Evolutionary conservation across 2,329 filamentous ascomycete genomes (phyloP).

Genomic region (Lachnellula hyalina): DNA sequence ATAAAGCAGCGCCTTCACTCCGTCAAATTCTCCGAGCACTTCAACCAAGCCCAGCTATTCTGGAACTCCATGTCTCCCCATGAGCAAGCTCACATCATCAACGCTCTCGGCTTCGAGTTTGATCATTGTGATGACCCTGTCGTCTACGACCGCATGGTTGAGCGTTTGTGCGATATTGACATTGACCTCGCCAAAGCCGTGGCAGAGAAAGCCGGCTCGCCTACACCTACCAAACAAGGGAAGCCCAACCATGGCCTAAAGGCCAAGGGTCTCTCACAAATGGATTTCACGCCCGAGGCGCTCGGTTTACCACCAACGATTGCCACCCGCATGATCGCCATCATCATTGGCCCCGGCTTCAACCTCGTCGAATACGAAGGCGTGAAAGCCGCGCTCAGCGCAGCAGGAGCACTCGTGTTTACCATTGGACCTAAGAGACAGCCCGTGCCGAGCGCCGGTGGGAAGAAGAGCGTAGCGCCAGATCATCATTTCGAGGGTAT

Average conservation of each 20-base stretch:
- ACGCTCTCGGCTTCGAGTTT: constrained; percentile 63
- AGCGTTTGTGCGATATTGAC: constrained; percentile 68
- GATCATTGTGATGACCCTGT: constrained; percentile 77
- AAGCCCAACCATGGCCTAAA: constrained; percentile 61
- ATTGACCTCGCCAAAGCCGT: constrained; percentile 63
- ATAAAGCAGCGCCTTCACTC: constrained; percentile 66
- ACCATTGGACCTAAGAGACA: constrained; percentile 67
- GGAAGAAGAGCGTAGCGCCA: constrained; percentile 44
- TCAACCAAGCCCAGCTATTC: constrained; percentile 74
- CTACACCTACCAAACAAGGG: constrained; percentile 47
- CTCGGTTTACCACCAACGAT: constrained; percentile 53
- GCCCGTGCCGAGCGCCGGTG: constrained; percentile 44
- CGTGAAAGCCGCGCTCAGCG: constrained; percentile 57
- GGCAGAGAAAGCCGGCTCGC: constrained; percentile 63
- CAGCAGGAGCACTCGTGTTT: constrained; percentile 61
- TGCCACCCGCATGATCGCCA: constrained; percentile 64
- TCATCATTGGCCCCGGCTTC: constrained; percentile 74
- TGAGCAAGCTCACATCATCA: constrained; percentile 59
- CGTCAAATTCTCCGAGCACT: constrained; percentile 73
- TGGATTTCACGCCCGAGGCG: constrained; percentile 56
- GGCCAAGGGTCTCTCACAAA: constrained; percentile 62
- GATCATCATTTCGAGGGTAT: constrained; percentile 77
- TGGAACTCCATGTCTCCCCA: constrained; percentile 68
- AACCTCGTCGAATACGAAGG: constrained; percentile 60
- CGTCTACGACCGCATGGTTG: constrained; percentile 66